Evolutionary conservation across 2,329 filamentous ascomycete species (phyloP), one percentile per base, ranked within the genome.

Genomic region (Clarireedia paspali): DNA sequence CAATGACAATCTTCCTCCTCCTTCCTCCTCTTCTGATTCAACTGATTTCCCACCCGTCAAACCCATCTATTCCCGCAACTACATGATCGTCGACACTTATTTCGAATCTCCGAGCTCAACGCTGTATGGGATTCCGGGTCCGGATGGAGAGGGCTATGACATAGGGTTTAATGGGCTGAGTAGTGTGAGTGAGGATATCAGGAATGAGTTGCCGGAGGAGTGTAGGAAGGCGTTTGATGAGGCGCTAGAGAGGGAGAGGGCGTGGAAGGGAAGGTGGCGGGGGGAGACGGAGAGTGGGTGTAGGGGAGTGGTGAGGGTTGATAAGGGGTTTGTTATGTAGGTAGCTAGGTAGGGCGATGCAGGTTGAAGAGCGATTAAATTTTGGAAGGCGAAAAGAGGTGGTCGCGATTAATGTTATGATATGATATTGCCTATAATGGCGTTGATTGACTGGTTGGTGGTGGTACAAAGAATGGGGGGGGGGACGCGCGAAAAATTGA

Each of bases 251-350:
- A 76, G 79, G 54, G 89, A 96, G 70, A 70, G 73, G 58, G 72
- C 79, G 53, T 97, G 91, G 88, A 88, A 88, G 69, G 75, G 72
- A 34, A 79, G 78, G 60, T 96, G 91, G 89, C 57, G 74, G 76
- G 40, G 74, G 82, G 53, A 72, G 75, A 48, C 68, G 74, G 49
- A 14, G 42, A 23, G 20, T 96, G 91, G 89, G 58, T 74, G 76
- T 42, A 74, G 82, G 53, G 71, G 75, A 48, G 68, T 73, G 50
- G 82, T 81, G 1, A 68, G 78, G 42, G 83, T 86, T 59, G 82
- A 86, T 70, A 85, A 85, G 70, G 80, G 81, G 12, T 53, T 58
- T 15, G 53, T 62, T 34, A 55, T 57, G 49, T 50, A 56, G 36
- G 20, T 14, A 12, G 20, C n/a, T 9, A 5, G 23, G 14, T 24